Conservation (phyloP, 163 green algal genomes). For the Scenedesmus sp. region DNA sequence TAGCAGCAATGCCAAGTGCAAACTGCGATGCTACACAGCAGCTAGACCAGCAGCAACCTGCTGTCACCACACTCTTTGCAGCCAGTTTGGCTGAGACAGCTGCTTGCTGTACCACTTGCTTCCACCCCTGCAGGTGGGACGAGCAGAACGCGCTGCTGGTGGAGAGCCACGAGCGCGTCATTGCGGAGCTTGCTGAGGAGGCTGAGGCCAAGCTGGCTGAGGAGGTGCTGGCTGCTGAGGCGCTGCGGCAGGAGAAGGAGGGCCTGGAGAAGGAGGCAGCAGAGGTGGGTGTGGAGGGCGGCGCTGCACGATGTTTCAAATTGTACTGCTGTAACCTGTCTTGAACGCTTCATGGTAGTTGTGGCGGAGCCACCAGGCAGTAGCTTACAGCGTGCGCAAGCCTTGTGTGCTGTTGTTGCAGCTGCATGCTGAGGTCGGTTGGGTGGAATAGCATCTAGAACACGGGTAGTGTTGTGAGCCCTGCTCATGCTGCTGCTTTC, state of each 20-base stretch:
- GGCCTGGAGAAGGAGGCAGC: conserved; percentile 35
- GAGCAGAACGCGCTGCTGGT: conserved; percentile 88
- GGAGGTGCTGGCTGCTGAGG: conserved; percentile 72
- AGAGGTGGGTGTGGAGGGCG: conserved; percentile 23
- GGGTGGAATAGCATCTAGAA: too few species aligned
- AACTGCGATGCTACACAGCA: background rate
- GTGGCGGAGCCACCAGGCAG: too few species aligned
- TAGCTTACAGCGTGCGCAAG: too few species aligned
- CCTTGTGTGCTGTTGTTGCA: too few species aligned
- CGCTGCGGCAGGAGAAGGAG: conserved; percentile 58
- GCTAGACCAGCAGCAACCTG: background rate
- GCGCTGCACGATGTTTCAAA: too few species aligned
- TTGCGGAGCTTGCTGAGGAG: conserved; percentile 89
- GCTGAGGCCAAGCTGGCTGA: conserved; percentile 84
- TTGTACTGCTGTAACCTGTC: too few species aligned
- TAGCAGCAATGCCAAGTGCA: background rate
- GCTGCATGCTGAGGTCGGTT: too few species aligned
- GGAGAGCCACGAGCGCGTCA: conserved; percentile 86
- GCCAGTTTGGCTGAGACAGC: background rate
- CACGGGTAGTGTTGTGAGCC: too few species aligned
- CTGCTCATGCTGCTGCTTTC: background rate
- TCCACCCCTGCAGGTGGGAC: conserved; percentile 74
- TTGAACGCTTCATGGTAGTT: too few species aligned
- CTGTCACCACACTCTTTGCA: too few species aligned
- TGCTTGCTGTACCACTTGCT: background rate